These are phyloP conservation scores for Asterophora lycoperdoides DNA, from an alignment of 768 basidiomycete genomes.

Conservation along the genomic window DNA sequence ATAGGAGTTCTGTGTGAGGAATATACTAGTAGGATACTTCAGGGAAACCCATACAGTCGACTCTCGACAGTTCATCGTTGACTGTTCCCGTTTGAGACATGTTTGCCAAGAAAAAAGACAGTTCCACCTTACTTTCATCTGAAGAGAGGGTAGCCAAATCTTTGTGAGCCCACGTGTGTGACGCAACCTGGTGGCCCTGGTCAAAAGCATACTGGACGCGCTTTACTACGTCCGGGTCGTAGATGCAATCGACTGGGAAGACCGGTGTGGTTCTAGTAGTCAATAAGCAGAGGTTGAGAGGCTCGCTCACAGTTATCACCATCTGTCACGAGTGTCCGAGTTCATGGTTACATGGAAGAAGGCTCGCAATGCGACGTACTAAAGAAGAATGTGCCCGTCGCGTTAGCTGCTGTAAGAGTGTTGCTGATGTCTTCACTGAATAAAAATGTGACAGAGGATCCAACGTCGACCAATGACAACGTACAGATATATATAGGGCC, in stretches of 20 bases:
- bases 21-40: background rate
- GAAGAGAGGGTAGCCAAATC: constrained; percentile 35
- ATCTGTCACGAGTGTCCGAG: constrained; percentile 18
- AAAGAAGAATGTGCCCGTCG: constrained; percentile 42
- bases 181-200: constrained; percentile 40
- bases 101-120: background rate
- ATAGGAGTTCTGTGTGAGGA: background rate
- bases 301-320: constrained; percentile 35
- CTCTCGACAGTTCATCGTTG: constrained; percentile 42
- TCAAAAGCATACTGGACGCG: constrained; percentile 34
- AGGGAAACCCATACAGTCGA: constrained; percentile 32
- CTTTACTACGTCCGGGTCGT: constrained; percentile 27
- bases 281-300: background rate
- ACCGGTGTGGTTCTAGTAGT: background rate
- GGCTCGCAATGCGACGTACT: constrained; percentile 26
- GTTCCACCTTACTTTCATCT: constrained; percentile 32
- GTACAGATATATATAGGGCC: constrained; percentile 20
- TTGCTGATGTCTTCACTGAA: constrained; percentile 33
- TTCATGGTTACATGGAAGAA: background rate
- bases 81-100: constrained; percentile 22
- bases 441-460: background rate
- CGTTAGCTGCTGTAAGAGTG: constrained; percentile 29
- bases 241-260: constrained; percentile 35
- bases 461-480: background rate
- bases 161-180: constrained; percentile 44